Evolutionary conservation across 169 alveolate genomes (phyloP).

Genomic region (Plasmodium ovale): DNA sequence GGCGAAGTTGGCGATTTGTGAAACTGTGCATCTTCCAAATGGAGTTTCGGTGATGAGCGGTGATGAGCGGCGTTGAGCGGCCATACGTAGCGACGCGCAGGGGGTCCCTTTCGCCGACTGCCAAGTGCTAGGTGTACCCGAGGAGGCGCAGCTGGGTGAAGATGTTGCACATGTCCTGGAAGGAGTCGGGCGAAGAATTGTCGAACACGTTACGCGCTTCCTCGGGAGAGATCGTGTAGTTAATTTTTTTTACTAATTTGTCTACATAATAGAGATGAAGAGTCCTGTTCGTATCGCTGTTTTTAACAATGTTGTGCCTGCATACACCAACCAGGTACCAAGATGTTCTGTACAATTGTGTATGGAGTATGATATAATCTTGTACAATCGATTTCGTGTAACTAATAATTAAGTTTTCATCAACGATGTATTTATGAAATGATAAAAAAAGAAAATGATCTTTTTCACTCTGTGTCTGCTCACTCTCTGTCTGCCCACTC

Average conservation of each 20-base stretch:
- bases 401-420: conserved; percentile 20
- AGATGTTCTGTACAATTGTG: conserved; percentile 52
- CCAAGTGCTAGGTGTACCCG: conserved; percentile 25
- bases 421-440: conserved; percentile 55
- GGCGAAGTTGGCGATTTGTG: neutral
- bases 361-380: conserved; percentile 56
- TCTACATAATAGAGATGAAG: conserved; percentile 55
- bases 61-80: no score
- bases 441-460: conserved; percentile 21
- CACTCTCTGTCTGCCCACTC: neutral
- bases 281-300: conserved; percentile 17
- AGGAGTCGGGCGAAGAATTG: conserved; percentile 48
- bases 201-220: conserved; percentile 33
- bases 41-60: no score
- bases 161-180: conserved; percentile 72
- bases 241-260: conserved; percentile 31
- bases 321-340: conserved; percentile 65
- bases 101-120: no score
- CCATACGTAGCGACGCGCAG: no score
- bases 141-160: conserved; percentile 45
- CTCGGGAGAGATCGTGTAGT: conserved; percentile 30
- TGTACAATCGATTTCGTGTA: conserved; percentile 32
- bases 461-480: neutral
- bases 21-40: no score
- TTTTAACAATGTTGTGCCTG: conserved; percentile 46